Percentiles rank a stretch among this genome's conserved stretches.
phyloP scores from a whole-genome alignment of 768 basidiomycete genomes.

The Boletus rufocinnamomeus region DNA sequence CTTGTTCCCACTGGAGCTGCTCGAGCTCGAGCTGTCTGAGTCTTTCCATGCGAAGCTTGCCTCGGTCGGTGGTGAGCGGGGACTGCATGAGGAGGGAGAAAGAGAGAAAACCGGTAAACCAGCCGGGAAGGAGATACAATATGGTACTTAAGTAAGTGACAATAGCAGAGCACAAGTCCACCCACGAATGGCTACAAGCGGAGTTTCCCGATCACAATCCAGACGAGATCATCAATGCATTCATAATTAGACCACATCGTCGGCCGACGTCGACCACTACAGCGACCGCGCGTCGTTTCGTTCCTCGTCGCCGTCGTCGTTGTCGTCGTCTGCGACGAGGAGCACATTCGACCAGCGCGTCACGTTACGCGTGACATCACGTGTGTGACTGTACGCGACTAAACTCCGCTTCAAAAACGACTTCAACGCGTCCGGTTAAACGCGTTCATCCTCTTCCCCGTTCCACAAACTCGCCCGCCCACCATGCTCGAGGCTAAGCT shows the following conservation, averaged over 20 bases:
- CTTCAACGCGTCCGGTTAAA: conserved; percentile 31
- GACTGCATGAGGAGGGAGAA: conserved; percentile 17
- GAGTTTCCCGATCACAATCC: conserved; percentile 15
- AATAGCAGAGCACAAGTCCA: background rate
- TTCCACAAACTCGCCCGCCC: conserved; percentile 11
- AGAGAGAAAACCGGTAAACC: conserved; percentile 2
- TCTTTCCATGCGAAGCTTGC: conserved; percentile 48
- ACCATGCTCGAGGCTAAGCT: conserved; percentile 91
- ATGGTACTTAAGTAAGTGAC: background rate
- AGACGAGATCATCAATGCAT: background rate
- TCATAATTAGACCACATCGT: conserved; percentile 3
- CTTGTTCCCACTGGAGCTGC: conserved; percentile 53
- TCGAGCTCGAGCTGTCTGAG: conserved; percentile 54
- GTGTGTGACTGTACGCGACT: conserved; percentile 32
- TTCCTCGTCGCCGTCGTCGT: conserved; percentile 3
- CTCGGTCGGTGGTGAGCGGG: conserved; percentile 39
- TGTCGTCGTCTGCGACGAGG: conserved; percentile 1
- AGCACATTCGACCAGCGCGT: conserved; percentile 5
- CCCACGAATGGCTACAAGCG: background rate
- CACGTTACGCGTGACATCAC: conserved; percentile 32
- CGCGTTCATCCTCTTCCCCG: conserved; percentile 16
- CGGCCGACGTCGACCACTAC: background rate
- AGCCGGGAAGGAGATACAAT: background rate
- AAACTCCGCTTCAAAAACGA: conserved; percentile 38
- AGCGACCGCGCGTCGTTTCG: background rate